Conservation (phyloP, 805 yeast genomes). For the Yarrowia hollandica region DNA sequence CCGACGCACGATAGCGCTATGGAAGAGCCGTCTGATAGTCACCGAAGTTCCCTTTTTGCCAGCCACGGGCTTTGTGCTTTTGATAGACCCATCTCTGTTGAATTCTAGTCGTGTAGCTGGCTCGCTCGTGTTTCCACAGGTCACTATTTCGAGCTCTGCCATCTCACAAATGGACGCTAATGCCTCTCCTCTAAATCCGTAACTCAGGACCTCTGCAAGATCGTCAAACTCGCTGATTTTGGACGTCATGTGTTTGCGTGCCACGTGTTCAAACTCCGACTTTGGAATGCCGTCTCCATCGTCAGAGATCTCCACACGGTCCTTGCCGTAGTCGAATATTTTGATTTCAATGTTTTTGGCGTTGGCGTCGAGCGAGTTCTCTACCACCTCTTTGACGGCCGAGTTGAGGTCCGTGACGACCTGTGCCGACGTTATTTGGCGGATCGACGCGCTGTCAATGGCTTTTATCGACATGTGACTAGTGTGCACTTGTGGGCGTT, state of each 20-base stretch:
- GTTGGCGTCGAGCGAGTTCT: constrained; percentile 80
- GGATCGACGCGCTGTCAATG: constrained; percentile 57
- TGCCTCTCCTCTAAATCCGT: constrained; percentile 78
- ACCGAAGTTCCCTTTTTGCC: constrained; percentile 73
- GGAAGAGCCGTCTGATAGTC: constrained; percentile 58
- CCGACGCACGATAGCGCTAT: constrained; percentile 75
- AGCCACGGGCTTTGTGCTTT: constrained; percentile 43
- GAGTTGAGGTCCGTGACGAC: constrained; percentile 79
- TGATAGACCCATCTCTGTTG: constrained; percentile 55
- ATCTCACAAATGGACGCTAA: constrained; percentile 54
- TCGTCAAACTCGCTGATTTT: constrained; percentile 48
- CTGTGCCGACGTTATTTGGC: constrained; percentile 86
- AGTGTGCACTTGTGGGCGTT: no score
- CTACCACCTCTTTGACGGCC: constrained; percentile 81
- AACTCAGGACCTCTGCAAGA: constrained; percentile 46
- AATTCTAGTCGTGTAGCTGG: constrained; percentile 65
- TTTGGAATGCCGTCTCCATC: constrained; percentile 69
- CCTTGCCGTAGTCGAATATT: constrained; percentile 72
- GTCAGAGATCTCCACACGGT: constrained; percentile 67
- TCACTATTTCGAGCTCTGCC: constrained; percentile 49
- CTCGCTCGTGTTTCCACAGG: constrained; percentile 47
- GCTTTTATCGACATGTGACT: constrained; percentile 40
- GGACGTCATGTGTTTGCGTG: constrained; percentile 55
- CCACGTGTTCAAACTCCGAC: constrained; percentile 51
- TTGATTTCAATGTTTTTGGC: constrained; percentile 66